Evolutionary conservation across 2,329 filamentous ascomycete species (phyloP).

Genomic region (Fusarium temperatum): DNA sequence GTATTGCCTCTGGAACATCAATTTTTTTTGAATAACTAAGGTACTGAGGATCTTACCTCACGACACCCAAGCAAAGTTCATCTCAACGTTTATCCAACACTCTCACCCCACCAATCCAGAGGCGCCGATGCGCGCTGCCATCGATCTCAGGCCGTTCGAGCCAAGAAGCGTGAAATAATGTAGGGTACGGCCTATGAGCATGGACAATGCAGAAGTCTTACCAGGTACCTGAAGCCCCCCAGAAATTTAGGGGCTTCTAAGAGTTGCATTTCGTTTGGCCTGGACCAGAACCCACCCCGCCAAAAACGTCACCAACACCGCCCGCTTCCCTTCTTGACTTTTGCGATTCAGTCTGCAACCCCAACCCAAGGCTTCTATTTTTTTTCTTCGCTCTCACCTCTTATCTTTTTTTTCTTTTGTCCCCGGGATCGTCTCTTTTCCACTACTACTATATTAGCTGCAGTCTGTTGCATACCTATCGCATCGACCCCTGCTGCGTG

Average conservation of each 20-base stretch:
- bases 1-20: neutral
- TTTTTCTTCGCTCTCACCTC: constrained; percentile 3
- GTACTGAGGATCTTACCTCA: neutral
- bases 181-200: constrained; percentile 20
- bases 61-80: neutral
- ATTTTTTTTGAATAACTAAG: neutral
- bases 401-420: constrained; percentile 1
- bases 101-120: constrained; percentile 16
- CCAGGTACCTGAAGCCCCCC: constrained; percentile 11
- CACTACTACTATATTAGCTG: neutral
- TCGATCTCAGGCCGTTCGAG: constrained; percentile 1
- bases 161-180: constrained; percentile 8
- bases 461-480: neutral
- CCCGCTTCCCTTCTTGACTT: constrained; percentile 38
- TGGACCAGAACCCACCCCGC: constrained; percentile 25
- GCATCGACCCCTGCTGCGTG: constrained; percentile 1
- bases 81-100: constrained; percentile 1
- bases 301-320: constrained; percentile 41
- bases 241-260: neutral
- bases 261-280: constrained; percentile 1
- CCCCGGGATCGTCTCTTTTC: neutral
- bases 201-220: neutral
- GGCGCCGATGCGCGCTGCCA: constrained; percentile 17
- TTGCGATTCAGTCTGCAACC: constrained; percentile 41
- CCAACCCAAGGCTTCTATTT: constrained; percentile 18